phyloP scores from a whole-genome alignment of 2,329 filamentous ascomycete species.

The Fusarium haematococcum region DNA sequence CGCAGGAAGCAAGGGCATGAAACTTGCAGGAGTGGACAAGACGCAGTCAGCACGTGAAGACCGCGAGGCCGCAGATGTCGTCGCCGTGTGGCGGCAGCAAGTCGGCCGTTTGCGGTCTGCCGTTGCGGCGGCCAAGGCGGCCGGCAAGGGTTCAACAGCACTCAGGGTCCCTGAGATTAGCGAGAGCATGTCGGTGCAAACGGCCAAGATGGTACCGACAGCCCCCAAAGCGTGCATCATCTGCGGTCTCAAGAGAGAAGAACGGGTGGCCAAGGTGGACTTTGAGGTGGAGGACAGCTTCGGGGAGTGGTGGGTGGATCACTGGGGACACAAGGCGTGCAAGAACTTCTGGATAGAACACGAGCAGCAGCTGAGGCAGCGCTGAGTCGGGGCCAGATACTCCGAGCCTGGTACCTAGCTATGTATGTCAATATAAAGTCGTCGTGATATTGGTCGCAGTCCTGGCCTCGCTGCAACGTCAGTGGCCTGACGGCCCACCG shows the following conservation, averaged over 20 bases:
- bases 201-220: constrained; percentile 78
- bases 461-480: background rate
- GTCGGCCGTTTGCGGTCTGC: constrained; percentile 80
- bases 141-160: constrained; percentile 57
- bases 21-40: constrained; percentile 87
- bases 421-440: background rate
- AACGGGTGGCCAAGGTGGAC: constrained; percentile 82
- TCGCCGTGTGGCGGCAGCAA: constrained; percentile 79
- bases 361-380: constrained; percentile 75
- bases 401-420: background rate
- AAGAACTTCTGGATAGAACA: constrained; percentile 88
- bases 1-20: constrained; percentile 86
- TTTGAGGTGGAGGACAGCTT: constrained; percentile 87
- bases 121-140: constrained; percentile 74
- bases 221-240: constrained; percentile 83
- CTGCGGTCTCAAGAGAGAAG: constrained; percentile 89
- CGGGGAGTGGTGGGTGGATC: constrained; percentile 95
- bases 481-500: background rate
- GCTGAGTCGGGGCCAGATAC: constrained; percentile 55
- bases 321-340: constrained; percentile 85
- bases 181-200: constrained; percentile 75
- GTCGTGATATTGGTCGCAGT: background rate
- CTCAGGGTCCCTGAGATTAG: constrained; percentile 76
- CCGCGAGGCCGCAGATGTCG: constrained; percentile 83
- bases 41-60: constrained; percentile 86